phyloP scores from a whole-genome alignment of 257 asterid genomes.

The Leonotis leonurus region DNA sequence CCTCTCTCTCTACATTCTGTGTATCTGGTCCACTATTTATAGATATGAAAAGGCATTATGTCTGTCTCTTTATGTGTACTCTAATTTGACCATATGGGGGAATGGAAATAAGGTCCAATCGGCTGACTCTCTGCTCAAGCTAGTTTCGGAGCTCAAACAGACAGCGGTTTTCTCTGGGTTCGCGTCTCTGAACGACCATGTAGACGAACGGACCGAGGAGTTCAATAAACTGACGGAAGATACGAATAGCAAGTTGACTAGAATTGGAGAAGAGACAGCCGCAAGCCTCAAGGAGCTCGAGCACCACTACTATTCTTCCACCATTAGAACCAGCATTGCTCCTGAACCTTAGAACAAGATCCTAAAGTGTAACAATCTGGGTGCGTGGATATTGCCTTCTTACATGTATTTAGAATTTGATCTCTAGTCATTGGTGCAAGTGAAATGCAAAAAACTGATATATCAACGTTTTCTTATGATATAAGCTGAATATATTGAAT shows the following conservation, averaged over 20 bases:
- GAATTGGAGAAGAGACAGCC: constrained; percentile 78
- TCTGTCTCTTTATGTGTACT: background rate
- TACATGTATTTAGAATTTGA: too few relatives aligned
- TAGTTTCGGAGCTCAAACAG: constrained; percentile 89
- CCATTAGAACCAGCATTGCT: constrained; percentile 27
- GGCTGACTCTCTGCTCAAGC: constrained; percentile 78
- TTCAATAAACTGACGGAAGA: constrained; percentile 52
- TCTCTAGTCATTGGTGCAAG: too few relatives aligned
- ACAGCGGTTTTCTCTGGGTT: constrained; percentile 83
- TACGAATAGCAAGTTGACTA: constrained; percentile 43
- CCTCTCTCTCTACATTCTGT: background rate
- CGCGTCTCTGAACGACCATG: constrained; percentile 80
- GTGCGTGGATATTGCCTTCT: too few relatives aligned
- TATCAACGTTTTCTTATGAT: too few relatives aligned
- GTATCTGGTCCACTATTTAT: background rate
- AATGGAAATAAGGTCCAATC: constrained; percentile 64
- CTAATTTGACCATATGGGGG: constrained; percentile 6
- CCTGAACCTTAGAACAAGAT: constrained; percentile 11
- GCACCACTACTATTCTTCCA: constrained; percentile 68
- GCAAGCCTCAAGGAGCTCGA: constrained; percentile 78
- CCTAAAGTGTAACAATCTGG: background rate
- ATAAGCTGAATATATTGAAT: too few relatives aligned
- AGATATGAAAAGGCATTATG: background rate
- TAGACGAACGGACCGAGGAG: constrained; percentile 77
- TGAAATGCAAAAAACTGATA: too few relatives aligned